Conservation (phyloP, 805 yeast genomes). For the Myxozyma neotropica region DNA sequence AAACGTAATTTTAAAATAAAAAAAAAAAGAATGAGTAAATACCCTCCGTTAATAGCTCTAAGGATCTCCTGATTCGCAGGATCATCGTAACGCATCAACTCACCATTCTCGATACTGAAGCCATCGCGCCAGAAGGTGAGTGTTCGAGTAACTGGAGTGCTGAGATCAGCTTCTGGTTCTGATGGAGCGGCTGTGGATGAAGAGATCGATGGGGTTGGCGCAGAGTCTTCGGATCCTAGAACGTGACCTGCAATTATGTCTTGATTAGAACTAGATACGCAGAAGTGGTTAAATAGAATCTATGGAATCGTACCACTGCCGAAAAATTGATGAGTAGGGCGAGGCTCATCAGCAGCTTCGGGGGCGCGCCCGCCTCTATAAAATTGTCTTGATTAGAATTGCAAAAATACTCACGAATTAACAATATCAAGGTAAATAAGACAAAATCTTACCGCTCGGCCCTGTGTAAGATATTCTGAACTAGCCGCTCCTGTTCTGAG, state of each 20-base stretch:
- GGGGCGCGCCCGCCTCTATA: conserved; percentile 20
- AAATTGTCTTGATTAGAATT: neutral
- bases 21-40: neutral
- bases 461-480: conserved; percentile 43
- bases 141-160: conserved; percentile 67
- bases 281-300: no score
- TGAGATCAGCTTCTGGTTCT: conserved; percentile 39
- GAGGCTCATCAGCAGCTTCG: conserved; percentile 8
- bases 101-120: conserved; percentile 91
- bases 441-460: conserved; percentile 38
- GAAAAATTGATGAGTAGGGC: conserved; percentile 3
- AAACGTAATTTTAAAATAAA: neutral
- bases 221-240: conserved; percentile 27
- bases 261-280: neutral
- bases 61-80: conserved; percentile 81
- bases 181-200: conserved; percentile 47
- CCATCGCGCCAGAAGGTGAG: conserved; percentile 97
- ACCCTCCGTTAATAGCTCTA: conserved; percentile 78
- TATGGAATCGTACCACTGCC: conserved; percentile 25
- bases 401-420: no score
- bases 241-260: conserved; percentile 24
- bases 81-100: conserved; percentile 83
- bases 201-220: conserved; percentile 4
- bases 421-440: neutral
- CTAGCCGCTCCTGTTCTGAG: conserved; percentile 36